Base-by-base conservation (phyloP, 1,284 basidiomycete species). In the Apiotrichum gracile region DNA sequence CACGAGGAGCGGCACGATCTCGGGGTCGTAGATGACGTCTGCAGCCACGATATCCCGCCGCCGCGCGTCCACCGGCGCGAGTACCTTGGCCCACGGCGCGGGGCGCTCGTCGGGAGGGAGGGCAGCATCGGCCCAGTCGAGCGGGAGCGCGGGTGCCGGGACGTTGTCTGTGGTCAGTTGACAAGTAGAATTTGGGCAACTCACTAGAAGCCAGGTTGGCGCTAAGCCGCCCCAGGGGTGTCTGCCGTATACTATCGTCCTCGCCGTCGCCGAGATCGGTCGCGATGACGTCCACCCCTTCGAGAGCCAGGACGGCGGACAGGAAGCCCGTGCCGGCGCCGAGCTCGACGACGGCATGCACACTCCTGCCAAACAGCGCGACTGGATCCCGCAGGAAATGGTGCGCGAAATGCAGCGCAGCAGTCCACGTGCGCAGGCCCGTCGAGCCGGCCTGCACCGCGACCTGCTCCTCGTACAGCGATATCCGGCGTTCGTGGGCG, bases 221-320 rank as follows among this genome's bases (percentile, higher is more conserved):
- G 17, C 47, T 40, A 29, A 76, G 52, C 12, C 64, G 47, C 0
- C 45, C 61, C 21, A 76, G 48, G 2, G 73, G 73, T 14, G 69
- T 64, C 35, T 63, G 51, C 9, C 57, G 62, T 62, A 24, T 70
- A 64, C n/a, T 69, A 31, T 71, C 70, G 24, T 71, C 69, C 10
- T 57, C 78, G 4, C 72, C 72, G 5, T 66, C 77, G 13, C 63
- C 68, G 31, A 72, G 67, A 54, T 82, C 83, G 24, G 83, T 82
- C 26, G 83, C 83, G 12, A 91, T 73, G 70, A 98, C 96, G 68
- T 92, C 85, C 73, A 50, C 38, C 0, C 66, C 69, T 1, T 66
- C 47, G 49, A 71, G 68, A 6, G 65, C 62, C 3, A 74, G 58
- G 14, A 75, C 58, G 33, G 67, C 61, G 0, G 69, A 70, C 8